phyloP scores from a whole-genome alignment of 331 rosid genomes.

The Malus hybrid region DNA sequence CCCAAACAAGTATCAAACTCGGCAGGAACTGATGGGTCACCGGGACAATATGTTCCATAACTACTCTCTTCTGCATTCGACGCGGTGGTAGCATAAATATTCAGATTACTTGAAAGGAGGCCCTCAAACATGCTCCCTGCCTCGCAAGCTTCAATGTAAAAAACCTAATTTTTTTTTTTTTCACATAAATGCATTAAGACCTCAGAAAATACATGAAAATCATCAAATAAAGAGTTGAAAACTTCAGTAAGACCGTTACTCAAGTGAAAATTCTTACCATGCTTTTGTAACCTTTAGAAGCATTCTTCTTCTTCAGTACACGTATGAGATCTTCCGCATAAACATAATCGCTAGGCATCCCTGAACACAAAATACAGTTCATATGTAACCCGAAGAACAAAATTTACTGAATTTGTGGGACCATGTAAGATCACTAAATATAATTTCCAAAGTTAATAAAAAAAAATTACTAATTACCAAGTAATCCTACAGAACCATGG shows the following conservation, averaged over 20 bases:
- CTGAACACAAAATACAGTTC: slow-evolving; percentile 10
- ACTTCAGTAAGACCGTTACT: too few relatives aligned
- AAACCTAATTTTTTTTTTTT: neutral
- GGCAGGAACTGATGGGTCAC: neutral
- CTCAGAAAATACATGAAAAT: too few relatives aligned
- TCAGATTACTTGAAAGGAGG: slow-evolving; percentile 43
- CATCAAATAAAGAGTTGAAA: too few relatives aligned
- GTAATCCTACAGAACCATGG: slow-evolving; percentile 40
- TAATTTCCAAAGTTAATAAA: neutral
- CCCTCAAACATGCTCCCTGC: slow-evolving; percentile 76
- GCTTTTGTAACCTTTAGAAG: slow-evolving; percentile 33
- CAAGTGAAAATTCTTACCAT: slow-evolving; percentile 26
- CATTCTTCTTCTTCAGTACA: slow-evolving; percentile 45
- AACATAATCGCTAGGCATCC: slow-evolving; percentile 18
- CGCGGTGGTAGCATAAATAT: slow-evolving; percentile 57
- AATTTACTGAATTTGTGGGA: too few relatives aligned
- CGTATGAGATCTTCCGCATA: slow-evolving; percentile 28
- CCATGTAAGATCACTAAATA: neutral
- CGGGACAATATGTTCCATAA: slow-evolving; percentile 44
- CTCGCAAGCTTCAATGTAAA: slow-evolving; percentile 80
- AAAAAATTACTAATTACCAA: slow-evolving; percentile 19
- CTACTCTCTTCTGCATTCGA: slow-evolving; percentile 45
- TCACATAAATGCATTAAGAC: too few relatives aligned
- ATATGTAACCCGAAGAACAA: too few relatives aligned
- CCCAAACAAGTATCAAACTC: slow-evolving; percentile 48